These are phyloP conservation scores for Fraxinus quadrangulata DNA, from an alignment of 257 asterid genomes.

Conservation along the genomic window DNA sequence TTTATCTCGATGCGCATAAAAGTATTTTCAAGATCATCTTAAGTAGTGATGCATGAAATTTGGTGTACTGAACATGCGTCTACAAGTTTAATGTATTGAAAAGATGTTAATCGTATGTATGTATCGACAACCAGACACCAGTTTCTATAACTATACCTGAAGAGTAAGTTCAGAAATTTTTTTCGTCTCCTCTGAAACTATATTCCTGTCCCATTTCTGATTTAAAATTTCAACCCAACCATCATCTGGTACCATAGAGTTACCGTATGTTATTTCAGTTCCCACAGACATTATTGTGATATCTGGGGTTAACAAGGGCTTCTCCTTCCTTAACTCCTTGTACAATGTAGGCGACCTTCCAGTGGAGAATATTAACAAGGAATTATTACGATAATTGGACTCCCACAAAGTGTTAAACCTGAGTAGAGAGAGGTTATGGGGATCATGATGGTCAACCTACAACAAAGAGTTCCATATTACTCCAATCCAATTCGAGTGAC, in stretches of 20 bases:
- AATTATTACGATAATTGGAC: constrained; percentile 71
- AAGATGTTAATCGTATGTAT: not conserved
- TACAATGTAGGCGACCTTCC: constrained; percentile 95
- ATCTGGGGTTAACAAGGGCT: constrained; percentile 97
- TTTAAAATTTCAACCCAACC: constrained; percentile 84
- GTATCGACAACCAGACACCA: not conserved
- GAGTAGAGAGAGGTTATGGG: constrained; percentile 75
- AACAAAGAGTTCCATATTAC: constrained; percentile 26
- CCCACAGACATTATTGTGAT: constrained; percentile 96
- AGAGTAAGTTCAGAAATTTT: constrained; percentile 76
- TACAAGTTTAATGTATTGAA: constrained; percentile 16
- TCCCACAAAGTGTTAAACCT: constrained; percentile 98
- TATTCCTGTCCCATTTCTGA: constrained; percentile 88
- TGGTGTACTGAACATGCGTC: not conserved
- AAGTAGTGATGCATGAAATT: not conserved
- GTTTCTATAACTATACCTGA: constrained; percentile 57
- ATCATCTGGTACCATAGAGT: constrained; percentile 89
- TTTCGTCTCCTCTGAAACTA: constrained; percentile 72
- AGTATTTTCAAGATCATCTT: not conserved
- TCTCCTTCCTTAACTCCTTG: constrained; percentile 92
- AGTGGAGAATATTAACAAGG: constrained; percentile 92
- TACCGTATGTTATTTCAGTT: constrained; percentile 96
- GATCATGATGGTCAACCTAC: constrained; percentile 95
- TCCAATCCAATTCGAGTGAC: constrained; percentile 14
- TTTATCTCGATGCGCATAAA: not conserved